Percentiles rank a stretch among this genome's conserved stretches.
Conservation (phyloP, 768 basidiomycete genomes). For the Paxillus rubicundulus region DNA sequence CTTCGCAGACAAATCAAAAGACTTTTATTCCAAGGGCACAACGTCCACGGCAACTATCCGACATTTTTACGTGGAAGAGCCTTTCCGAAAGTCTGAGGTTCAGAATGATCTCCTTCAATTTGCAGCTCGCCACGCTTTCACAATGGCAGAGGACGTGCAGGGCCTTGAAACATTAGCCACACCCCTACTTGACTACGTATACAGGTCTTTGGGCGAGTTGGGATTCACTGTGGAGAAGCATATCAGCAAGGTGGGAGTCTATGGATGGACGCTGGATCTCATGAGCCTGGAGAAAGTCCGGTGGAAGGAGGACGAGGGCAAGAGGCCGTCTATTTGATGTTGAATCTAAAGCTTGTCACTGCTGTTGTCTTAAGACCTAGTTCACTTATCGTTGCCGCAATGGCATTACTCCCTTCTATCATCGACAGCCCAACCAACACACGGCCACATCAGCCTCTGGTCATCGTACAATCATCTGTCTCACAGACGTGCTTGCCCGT, state of each 20-base stretch:
- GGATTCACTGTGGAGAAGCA: constrained; percentile 50
- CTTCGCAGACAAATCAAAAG: constrained; percentile 10
- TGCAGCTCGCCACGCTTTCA: constrained; percentile 59
- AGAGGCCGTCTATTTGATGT: constrained; percentile 11
- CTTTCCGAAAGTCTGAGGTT: constrained; percentile 52
- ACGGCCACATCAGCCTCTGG: constrained; percentile 40
- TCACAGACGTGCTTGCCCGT: constrained; percentile 58
- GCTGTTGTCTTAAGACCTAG: not conserved
- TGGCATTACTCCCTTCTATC: constrained; percentile 30
- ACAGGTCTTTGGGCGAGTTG: constrained; percentile 41
- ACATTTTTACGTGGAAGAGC: constrained; percentile 72
- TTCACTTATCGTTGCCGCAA: constrained; percentile 2
- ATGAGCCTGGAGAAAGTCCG: constrained; percentile 42
- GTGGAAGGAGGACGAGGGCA: constrained; percentile 40
- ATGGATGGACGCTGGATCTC: constrained; percentile 52
- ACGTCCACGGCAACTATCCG: constrained; percentile 62
- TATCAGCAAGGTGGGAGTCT: constrained; percentile 48
- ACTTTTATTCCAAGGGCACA: constrained; percentile 31
- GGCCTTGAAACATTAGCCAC: constrained; percentile 47
- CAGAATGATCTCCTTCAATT: constrained; percentile 67
- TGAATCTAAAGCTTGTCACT: not conserved
- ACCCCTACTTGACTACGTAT: constrained; percentile 50
- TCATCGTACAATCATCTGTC: constrained; percentile 58
- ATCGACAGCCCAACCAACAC: constrained; percentile 20
- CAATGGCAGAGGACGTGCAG: constrained; percentile 38